Conservation (phyloP, 2,329 filamentous ascomycete species). For the Cladosporium austrohemisphaericum region DNA sequence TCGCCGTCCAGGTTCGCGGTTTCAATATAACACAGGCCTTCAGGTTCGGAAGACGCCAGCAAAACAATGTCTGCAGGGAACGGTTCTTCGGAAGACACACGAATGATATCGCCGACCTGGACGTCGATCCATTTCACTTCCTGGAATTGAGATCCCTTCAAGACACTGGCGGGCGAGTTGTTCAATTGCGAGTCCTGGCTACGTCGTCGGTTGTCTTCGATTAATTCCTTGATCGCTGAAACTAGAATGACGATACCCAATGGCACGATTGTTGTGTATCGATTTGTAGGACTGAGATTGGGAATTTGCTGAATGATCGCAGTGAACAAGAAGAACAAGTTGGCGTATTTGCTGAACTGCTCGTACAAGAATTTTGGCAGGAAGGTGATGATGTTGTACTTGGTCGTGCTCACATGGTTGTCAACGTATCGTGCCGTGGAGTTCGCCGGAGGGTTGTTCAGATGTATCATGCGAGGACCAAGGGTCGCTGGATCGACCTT, state of each 20-base stretch:
- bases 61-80: slow-evolving; percentile 93
- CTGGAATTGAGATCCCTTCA: slow-evolving; percentile 78
- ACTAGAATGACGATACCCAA: slow-evolving; percentile 83
- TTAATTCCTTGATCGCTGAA: slow-evolving; percentile 90
- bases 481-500: slow-evolving; percentile 87
- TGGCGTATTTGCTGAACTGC: slow-evolving; percentile 98
- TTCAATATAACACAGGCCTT: slow-evolving; percentile 97
- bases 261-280: slow-evolving; percentile 94
- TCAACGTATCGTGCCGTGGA: slow-evolving; percentile 83
- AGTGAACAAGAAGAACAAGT: slow-evolving; percentile 98
- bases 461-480: slow-evolving; percentile 85
- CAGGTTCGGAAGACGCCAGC: slow-evolving; percentile 90
- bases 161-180: slow-evolving; percentile 75
- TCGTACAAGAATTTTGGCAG: slow-evolving; percentile 95
- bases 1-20: slow-evolving; percentile 97
- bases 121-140: slow-evolving; percentile 94
- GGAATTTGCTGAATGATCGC: slow-evolving; percentile 93
- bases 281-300: slow-evolving; percentile 88
- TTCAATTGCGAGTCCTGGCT: slow-evolving; percentile 84
- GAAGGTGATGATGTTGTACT: slow-evolving; percentile 93
- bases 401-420: slow-evolving; percentile 96
- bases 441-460: slow-evolving; percentile 96
- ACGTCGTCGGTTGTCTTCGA: slow-evolving; percentile 90
- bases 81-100: slow-evolving; percentile 89
- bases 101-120: slow-evolving; percentile 83